Evolutionary conservation across 495 filamentous ascomycete species (phyloP).

Genomic region (Aspergillus wentii): DNA sequence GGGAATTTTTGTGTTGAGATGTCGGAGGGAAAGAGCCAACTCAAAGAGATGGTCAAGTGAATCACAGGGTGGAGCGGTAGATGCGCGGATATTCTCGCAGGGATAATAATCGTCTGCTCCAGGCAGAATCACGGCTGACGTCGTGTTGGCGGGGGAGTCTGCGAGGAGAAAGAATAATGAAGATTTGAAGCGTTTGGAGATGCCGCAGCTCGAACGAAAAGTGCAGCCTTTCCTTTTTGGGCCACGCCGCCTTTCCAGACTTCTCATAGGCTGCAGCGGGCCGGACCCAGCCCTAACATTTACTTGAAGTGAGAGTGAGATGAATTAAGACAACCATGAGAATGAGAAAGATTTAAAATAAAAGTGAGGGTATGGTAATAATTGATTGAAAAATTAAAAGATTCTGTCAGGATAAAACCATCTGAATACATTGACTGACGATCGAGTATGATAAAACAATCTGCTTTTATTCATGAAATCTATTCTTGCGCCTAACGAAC

Average conservation of each 20-base stretch:
- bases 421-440: no score
- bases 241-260: constrained; percentile 15
- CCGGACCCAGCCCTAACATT: constrained; percentile 13
- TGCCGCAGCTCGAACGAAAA: constrained; percentile 19
- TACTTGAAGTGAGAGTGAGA: background rate
- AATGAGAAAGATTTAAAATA: background rate
- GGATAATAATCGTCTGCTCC: constrained; percentile 32
- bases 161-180: constrained; percentile 20
- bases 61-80: background rate
- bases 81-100: constrained; percentile 6
- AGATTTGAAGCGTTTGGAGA: constrained; percentile 35
- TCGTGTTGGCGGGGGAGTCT: constrained; percentile 6
- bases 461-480: no score
- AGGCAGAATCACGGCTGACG: constrained; percentile 31
- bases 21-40: constrained; percentile 23
- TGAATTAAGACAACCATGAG: constrained; percentile 1
- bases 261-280: constrained; percentile 12
- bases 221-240: constrained; percentile 38
- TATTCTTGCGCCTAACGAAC: no score
- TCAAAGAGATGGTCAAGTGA: constrained; percentile 2
- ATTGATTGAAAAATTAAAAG: no score
- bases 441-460: no score
- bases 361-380: no score
- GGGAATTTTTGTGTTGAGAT: constrained; percentile 18
- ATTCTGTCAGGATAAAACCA: no score